These are phyloP conservation scores for Auxenochlorella pyrenoidosa DNA, from an alignment of 139 green algal genomes.

Conservation along the genomic window DNA sequence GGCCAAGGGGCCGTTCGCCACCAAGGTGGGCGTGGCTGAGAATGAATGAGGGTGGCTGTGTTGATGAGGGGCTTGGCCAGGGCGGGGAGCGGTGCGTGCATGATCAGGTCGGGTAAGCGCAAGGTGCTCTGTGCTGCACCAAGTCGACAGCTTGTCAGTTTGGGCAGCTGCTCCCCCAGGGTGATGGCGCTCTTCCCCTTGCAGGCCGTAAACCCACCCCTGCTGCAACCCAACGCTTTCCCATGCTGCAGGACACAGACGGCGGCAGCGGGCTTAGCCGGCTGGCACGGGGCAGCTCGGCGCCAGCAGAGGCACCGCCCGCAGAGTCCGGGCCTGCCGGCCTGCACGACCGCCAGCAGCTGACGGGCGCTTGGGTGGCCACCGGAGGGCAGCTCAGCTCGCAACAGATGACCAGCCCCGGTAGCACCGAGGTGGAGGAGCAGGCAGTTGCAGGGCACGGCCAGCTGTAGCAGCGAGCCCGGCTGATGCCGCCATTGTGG, in stretches of 20 bases:
- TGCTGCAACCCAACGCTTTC: too few species aligned
- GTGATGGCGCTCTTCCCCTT: too few species aligned
- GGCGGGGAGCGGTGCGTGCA: too few species aligned
- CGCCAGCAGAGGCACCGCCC: background rate
- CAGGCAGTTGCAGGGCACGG: background rate
- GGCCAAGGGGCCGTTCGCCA: background rate
- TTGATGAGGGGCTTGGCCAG: too few species aligned
- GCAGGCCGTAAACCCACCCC: too few species aligned
- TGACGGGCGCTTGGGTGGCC: background rate
- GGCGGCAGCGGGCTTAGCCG: background rate
- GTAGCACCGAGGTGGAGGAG: background rate
- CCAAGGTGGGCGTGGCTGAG: background rate
- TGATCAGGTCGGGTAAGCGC: too few species aligned
- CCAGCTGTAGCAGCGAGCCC: background rate
- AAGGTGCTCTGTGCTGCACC: too few species aligned
- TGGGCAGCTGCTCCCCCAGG: too few species aligned
- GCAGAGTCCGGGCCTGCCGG: too few species aligned
- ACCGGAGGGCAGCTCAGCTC: slow-evolving; percentile 1
- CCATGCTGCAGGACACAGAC: background rate
- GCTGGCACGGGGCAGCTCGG: background rate
- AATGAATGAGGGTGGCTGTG: too few species aligned
- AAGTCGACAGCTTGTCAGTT: too few species aligned
- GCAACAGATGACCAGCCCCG: background rate
- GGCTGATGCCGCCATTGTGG: too few species aligned
- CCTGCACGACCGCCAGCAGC: background rate